Percentiles rank a stretch among this genome's conserved stretches.
Evolutionary conservation across 768 basidiomycete genomes (phyloP).

Genomic region (Serendipita sp.): DNA sequence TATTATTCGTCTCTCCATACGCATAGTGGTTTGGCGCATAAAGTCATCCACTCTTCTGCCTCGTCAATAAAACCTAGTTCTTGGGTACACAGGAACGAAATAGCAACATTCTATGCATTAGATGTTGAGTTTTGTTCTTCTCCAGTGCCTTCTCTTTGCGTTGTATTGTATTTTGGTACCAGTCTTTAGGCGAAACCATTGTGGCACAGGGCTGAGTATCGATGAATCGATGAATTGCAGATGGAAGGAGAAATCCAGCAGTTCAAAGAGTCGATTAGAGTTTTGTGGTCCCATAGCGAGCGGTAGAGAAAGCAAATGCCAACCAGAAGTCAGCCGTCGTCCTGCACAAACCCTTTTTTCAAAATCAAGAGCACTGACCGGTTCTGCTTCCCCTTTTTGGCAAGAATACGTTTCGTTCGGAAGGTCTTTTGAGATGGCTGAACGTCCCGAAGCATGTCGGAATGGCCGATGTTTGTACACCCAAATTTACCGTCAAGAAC

Average conservation of each 20-base stretch:
- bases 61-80: too few species aligned
- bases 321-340: neutral
- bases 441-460: neutral
- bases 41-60: too few species aligned
- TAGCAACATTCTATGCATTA: constrained; percentile 22
- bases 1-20: too few species aligned
- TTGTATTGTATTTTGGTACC: constrained; percentile 96
- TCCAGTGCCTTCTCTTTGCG: constrained; percentile 96
- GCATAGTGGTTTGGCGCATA: too few species aligned
- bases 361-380: constrained; percentile 35
- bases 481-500: neutral
- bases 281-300: too few species aligned
- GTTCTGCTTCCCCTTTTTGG: constrained; percentile 93
- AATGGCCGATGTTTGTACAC: too few species aligned
- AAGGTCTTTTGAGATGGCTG: constrained; percentile 99
- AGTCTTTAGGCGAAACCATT: constrained; percentile 97
- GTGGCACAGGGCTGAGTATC: constrained; percentile 70
- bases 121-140: constrained; percentile 97
- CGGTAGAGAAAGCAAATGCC: neutral
- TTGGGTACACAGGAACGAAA: neutral
- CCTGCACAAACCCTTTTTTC: neutral
- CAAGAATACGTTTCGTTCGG: constrained; percentile 91
- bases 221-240: neutral
- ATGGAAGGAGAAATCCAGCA: neutral
- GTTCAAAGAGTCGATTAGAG: neutral